Base-by-base conservation (phyloP, 176 grass and related monocot species). In the Aegilops tauschii region DNA sequence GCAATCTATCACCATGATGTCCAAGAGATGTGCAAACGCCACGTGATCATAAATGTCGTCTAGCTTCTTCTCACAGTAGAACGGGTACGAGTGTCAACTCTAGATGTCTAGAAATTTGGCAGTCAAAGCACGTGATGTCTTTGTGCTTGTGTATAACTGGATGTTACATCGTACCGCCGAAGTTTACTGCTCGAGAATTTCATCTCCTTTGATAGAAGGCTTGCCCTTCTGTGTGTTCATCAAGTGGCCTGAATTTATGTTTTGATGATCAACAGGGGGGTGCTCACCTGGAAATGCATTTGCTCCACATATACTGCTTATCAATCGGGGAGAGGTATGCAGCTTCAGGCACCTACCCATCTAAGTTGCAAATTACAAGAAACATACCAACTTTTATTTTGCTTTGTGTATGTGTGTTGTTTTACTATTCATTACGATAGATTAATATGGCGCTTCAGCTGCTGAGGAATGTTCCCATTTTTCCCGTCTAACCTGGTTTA, bases 301-400 rank as follows among this genome's bases (percentile, higher is more conserved):
- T 81, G 87, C 77, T 54, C 90, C 86, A 37, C 81, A 88, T 76
- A 59, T 80, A 20, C 37, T 91, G 40, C 27, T 25, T 52, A 74
- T 88, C 56, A 69, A 77, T 44, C 32, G 36, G 67, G 86, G 86
- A 83, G 90, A 88, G 82, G 90, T 88, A 83, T 71, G 79, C 27
- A 67, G 18, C 70, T 73, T 44, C 70, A 73, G 21, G 12, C 70
- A 25, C 70, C 21, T 7, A 73, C 20, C 29, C 50, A 59, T 32
- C 29, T 21, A 78, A 7, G 2, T 35, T 12, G 52, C 50, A 21
- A 58, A 25, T 45, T 58, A 73, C 21, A 44, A 27, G 70, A 14
- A 31, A 12, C 20, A 34, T 2, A 2, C 49, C 9, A 34, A 56
- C 3, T 59, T 78, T 36, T 21, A 0, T 59, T 59, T 35, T 36